Evolutionary conservation across 2,329 filamentous ascomycete species (phyloP), one percentile per base, ranked within the genome.

Genomic region (Myotisia sp.): DNA sequence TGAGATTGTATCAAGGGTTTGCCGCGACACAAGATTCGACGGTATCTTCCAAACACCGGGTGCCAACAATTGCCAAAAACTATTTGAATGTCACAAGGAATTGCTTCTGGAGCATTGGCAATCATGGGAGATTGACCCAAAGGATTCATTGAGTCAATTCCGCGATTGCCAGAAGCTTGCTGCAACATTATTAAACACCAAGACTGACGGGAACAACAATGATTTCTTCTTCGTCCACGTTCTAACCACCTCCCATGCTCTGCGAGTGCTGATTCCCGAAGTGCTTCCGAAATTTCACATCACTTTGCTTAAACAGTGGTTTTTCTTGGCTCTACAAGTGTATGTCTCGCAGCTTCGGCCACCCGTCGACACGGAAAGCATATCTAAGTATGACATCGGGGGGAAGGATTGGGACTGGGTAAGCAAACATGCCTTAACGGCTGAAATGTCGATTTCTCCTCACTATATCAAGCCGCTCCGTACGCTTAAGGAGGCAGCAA

Each of bases 101-200:
- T 66, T 76, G 0, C 63, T 93, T 10, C 57, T 94, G 29, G 79
- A 92, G 45, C 83, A 95, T 60, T 95, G 85, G 83, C 90, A 92
- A 44, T 76, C 79, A 3, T 94, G 85, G 86, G 64, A 68, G 6
- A 65, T 92, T 14, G 31, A 32, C 12, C 36, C 30, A 12, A 9
- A 26, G 5, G 26, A 37, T 28, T 59, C 67, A 23, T 65, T 67
- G n/a, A 66, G 70, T 43, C 78, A 85, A 48, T 92, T 95, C 50
- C 69, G 74, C 38, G 69, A 79, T 37, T 81, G 76, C 1, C 73
- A 77, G 43, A 59, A 65, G 38, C 28, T 41, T 9, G 56, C 68
- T 3, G 71, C 71, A 2, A 60, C 65, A 1, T 58, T 59, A 1
- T 40, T 67, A 2, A 43, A 65, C 3, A 50, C 59, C 9, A 53